Percentiles rank a stretch among this genome's conserved stretches.
Evolutionary conservation across 768 basidiomycete species (phyloP).

Genomic region (Kwoniella heveanensis): DNA sequence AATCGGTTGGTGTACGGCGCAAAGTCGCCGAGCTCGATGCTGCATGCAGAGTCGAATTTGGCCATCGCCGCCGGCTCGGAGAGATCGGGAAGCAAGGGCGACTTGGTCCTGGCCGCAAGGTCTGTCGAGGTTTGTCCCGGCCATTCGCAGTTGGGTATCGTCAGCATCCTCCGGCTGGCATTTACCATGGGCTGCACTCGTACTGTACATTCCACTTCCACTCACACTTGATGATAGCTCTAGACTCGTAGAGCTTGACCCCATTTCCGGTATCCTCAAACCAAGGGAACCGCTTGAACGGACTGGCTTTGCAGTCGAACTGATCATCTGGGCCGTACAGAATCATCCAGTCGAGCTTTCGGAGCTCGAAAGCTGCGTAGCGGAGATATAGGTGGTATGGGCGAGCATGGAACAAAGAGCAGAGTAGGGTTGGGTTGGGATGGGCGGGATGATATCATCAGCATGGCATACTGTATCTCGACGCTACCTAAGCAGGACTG

Average conservation of each 20-base stretch:
- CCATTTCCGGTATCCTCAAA: conserved; percentile 64
- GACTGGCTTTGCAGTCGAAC: conserved; percentile 42
- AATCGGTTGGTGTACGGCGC: conserved; percentile 60
- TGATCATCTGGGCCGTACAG: not conserved
- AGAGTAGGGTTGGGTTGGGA: not conserved
- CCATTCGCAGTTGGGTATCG: no score
- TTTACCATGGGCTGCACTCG: no score
- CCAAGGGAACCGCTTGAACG: conserved; percentile 68
- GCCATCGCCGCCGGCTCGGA: conserved; percentile 57
- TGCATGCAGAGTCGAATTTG: conserved; percentile 54
- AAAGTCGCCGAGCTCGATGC: conserved; percentile 64
- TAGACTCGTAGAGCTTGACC: conserved; percentile 61
- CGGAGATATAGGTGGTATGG: not conserved
- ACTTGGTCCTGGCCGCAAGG: conserved; percentile 61
- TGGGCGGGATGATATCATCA: not conserved
- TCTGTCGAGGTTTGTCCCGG: no score
- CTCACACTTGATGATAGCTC: conserved; percentile 35
- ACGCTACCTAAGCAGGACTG: no score
- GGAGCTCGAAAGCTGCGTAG: conserved; percentile 6
- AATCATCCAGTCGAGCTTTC: conserved; percentile 6
- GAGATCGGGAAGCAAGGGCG: conserved; percentile 59
- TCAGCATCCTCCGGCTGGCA: no score
- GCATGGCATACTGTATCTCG: no score
- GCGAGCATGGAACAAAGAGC: not conserved
- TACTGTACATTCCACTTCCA: not conserved